Evolutionary conservation across 129 eudicot species (phyloP), one percentile per base, ranked within the genome.

Genomic region (Helianthus annuus): DNA sequence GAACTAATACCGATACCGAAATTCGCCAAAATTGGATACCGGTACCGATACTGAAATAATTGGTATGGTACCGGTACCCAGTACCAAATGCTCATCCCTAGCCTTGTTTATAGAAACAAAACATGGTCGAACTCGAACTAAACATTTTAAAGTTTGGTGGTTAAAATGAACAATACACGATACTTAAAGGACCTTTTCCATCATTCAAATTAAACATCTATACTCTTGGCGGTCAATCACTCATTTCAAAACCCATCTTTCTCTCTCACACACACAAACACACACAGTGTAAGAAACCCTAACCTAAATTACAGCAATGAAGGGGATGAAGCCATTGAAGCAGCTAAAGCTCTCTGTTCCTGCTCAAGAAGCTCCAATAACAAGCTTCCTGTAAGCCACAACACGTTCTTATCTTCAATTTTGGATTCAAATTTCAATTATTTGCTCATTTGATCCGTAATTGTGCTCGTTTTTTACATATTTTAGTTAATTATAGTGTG

Each of bases 271-370:
- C 73, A 19, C 13, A 52, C 65, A 56, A 75, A 73, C 80, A 48
- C 73, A 72, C 73, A 54, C 45, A 45, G 52, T 13, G 13, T 17
- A 24, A 76, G 64, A 74, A 67, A 29, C 77, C 46, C 76, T 61
- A 72, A 71, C 44, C 34, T 15, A 22, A 77, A 51, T 13, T 4
- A 16, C 42, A 64, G 56, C 67, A 60, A 83, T 92, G 98, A 92
- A 87, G 80, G 81, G 78, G 6, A 89, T 81, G 85, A 89, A 85
- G 79, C 89, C 96, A 76, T 19, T 92, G 49, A 87, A 89, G 85
- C 95, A 84, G 72, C 89, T 92, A 75, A 92, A 89, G 95, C 96
- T 92, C 74, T 79, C 91, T 3, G 91, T 92, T 16, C 96, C 96
- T 53, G 85, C 88, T 83, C 92, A 89, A 68, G 80, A 85, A 14